Percentiles rank a stretch among this genome's conserved stretches.
Evolutionary conservation across 768 basidiomycete genomes (phyloP).

Genomic region (Tricholoma hemisulphureum): DNA sequence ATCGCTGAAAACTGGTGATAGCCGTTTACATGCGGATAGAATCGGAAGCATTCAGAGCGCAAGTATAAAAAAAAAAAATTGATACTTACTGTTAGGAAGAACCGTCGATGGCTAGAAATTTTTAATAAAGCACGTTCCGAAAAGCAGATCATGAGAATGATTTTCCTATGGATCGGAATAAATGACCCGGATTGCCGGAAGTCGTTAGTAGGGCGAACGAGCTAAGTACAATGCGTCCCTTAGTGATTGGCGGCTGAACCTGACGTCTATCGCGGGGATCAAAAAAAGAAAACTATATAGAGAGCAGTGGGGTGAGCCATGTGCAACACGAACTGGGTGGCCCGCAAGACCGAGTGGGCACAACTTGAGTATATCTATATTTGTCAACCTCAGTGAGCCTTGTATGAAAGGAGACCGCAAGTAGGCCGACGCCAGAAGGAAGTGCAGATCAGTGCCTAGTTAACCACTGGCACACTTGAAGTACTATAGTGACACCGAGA

Average conservation of each 20-base stretch:
- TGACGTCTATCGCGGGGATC: constrained; percentile 1
- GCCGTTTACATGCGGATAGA: neutral
- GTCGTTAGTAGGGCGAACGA: neutral
- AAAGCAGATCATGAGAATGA: neutral
- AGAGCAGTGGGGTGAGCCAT: neutral
- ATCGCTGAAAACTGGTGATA: neutral
- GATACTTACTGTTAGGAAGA: no score
- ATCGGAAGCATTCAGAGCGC: no score
- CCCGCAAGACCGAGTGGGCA: neutral
- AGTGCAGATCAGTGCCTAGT: neutral
- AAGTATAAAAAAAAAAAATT: no score
- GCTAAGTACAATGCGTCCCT: neutral
- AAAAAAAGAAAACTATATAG: neutral
- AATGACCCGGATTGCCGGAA: neutral
- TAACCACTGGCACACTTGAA: neutral
- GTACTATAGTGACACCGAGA: neutral
- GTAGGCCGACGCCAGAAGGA: neutral
- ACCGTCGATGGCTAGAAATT: neutral
- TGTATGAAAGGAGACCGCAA: neutral
- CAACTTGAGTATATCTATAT: neutral
- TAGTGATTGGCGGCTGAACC: neutral
- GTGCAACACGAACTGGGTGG: neutral
- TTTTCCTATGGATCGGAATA: neutral
- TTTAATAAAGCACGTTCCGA: neutral
- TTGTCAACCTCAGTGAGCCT: neutral